A percentile compares a stretch with the other conserved stretches of the same genome.
These are phyloP conservation scores for Starmerella geochares DNA, from an alignment of 805 yeast genomes.

Conservation along the genomic window DNA sequence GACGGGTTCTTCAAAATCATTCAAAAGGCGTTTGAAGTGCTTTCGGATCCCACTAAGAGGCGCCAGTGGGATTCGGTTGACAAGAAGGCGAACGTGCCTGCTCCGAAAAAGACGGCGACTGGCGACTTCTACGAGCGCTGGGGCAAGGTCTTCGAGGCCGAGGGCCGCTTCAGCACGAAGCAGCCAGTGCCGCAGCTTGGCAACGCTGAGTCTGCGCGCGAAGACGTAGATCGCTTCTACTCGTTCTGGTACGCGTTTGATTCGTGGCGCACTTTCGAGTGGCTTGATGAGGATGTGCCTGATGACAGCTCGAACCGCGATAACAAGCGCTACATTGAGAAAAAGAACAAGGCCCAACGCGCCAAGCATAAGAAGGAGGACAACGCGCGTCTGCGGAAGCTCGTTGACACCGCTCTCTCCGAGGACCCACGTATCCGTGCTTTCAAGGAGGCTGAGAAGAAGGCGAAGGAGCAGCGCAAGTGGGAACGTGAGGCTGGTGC, in stretches of 20 bases:
- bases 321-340: slow-evolving; percentile 96
- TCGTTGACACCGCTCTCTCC: slow-evolving; percentile 75
- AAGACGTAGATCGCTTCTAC: slow-evolving; percentile 79
- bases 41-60: slow-evolving; percentile 77
- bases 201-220: slow-evolving; percentile 52
- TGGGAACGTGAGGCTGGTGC: slow-evolving; percentile 99
- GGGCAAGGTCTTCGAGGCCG: slow-evolving; percentile 84
- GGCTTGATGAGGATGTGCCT: slow-evolving; percentile 97
- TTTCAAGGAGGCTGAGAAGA: slow-evolving; percentile 89
- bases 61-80: slow-evolving; percentile 94
- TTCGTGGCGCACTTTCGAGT: slow-evolving; percentile 97
- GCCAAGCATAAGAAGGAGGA: slow-evolving; percentile 97
- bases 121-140: slow-evolving; percentile 86
- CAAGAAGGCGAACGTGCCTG: slow-evolving; percentile 69
- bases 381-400: slow-evolving; percentile 73
- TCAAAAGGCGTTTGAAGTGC: slow-evolving; percentile 88
- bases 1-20: slow-evolving; percentile 97
- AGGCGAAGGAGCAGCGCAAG: slow-evolving; percentile 85
- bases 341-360: slow-evolving; percentile 93
- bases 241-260: slow-evolving; percentile 87
- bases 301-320: slow-evolving; percentile 99
- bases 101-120: slow-evolving; percentile 53
- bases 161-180: slow-evolving; percentile 84
- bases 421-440: slow-evolving; percentile 92
- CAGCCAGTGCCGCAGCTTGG: slow-evolving; percentile 85